Conservation (phyloP, 2,329 filamentous ascomycete genomes). For the Nannizziopsis arthrosporioides region DNA sequence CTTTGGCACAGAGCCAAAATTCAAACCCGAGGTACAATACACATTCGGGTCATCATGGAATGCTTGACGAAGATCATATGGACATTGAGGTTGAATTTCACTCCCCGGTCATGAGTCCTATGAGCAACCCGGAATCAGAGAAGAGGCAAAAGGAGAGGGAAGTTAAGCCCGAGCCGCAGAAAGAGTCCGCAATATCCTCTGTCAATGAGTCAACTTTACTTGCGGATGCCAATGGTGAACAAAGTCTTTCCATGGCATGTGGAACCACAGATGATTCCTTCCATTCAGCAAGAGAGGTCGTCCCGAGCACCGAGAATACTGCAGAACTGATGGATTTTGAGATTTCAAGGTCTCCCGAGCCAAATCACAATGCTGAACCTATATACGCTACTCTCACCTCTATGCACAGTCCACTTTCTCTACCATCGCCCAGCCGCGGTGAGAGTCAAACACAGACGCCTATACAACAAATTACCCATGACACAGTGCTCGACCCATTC, state of each 20-base stretch:
- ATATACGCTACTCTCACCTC: conserved; percentile 2
- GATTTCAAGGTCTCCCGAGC: conserved; percentile 11
- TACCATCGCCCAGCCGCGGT: neutral
- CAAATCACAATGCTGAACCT: neutral
- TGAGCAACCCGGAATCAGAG: neutral
- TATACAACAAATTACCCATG: neutral
- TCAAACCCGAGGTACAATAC: conserved; percentile 33
- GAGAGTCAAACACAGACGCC: neutral
- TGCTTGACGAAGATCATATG: conserved; percentile 32
- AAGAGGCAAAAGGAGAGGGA: neutral
- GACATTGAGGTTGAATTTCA: conserved; percentile 17
- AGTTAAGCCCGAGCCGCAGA: neutral
- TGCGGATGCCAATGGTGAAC: conserved; percentile 13
- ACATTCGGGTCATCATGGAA: conserved; percentile 40
- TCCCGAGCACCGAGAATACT: conserved; percentile 25
- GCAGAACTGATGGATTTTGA: conserved; percentile 27
- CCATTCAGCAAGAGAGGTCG: conserved; percentile 36
- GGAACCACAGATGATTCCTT: conserved; percentile 36
- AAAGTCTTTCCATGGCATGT: conserved; percentile 22
- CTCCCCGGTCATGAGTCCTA: neutral
- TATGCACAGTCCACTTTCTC: neutral
- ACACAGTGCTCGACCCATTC: conserved; percentile 18
- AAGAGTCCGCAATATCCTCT: conserved; percentile 22
- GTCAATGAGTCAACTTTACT: conserved; percentile 22
- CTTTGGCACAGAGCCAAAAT: conserved; percentile 26